A percentile compares a stretch with the other conserved stretches of the same genome.
phyloP scores from a whole-genome alignment of 768 basidiomycete genomes.

The Hericium erinaceus region DNA sequence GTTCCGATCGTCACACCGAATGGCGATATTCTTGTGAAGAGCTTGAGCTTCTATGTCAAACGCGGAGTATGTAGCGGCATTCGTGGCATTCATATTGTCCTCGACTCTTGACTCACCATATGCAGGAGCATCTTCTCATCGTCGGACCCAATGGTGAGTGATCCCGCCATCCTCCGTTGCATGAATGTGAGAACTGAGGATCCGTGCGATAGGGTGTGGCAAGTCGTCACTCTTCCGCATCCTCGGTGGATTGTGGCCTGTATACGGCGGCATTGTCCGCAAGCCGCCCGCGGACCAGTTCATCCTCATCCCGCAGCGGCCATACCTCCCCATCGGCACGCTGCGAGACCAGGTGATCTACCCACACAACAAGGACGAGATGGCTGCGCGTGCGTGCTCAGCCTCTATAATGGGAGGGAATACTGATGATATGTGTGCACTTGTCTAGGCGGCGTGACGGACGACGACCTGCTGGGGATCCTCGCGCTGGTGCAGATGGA shows the following conservation, averaged over 20 bases:
- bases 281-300: conserved; percentile 87
- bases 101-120: not conserved
- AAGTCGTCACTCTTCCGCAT: conserved; percentile 95
- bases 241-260: conserved; percentile 92
- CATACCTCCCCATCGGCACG: conserved; percentile 90
- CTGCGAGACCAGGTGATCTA: conserved; percentile 96
- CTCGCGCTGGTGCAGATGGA: conserved; percentile 79
- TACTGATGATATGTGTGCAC: not conserved
- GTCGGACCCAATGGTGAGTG: conserved; percentile 84
- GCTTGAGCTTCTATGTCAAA: conserved; percentile 81
- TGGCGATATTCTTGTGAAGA: conserved; percentile 82
- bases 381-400: conserved; percentile 50
- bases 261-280: conserved; percentile 71
- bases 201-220: conserved; percentile 50
- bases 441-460: conserved; percentile 53
- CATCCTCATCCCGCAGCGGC: conserved; percentile 91
- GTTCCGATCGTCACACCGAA: conserved; percentile 97
- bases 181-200: not conserved
- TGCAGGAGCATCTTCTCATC: conserved; percentile 81
- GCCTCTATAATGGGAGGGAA: not conserved
- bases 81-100: not conserved
- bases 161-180: not conserved
- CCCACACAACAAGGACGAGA: conserved; percentile 74
- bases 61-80: conserved; percentile 50
- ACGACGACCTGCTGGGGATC: conserved; percentile 63